A percentile compares a stretch with the other conserved stretches of the same genome.
Evolutionary conservation across 805 yeast species (phyloP).

Genomic region (Yamadazyma akitaensis): DNA sequence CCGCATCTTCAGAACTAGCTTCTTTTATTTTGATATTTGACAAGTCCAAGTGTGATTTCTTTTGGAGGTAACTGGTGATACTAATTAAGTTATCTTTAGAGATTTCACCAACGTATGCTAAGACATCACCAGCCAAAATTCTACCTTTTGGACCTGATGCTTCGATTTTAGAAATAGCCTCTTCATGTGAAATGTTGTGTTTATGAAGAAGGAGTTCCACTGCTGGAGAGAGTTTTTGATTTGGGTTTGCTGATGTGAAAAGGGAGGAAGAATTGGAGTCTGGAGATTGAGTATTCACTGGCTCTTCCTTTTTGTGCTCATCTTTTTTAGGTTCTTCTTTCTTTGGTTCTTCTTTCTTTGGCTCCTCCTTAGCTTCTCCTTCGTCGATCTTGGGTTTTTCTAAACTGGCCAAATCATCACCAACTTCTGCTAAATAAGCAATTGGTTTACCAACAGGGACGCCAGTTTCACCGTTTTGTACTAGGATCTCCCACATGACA

Average conservation of each 20-base stretch:
- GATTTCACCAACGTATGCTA: constrained; percentile 77
- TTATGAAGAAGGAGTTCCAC: constrained; percentile 63
- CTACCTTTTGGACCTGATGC: constrained; percentile 92
- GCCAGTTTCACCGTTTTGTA: constrained; percentile 72
- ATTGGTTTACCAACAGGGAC: constrained; percentile 86
- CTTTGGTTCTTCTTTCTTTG: constrained; percentile 13
- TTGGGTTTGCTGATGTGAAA: constrained; percentile 53
- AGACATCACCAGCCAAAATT: constrained; percentile 84
- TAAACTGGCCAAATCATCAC: constrained; percentile 70
- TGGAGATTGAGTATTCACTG: neutral
- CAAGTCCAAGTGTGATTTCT: constrained; percentile 64
- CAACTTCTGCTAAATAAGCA: constrained; percentile 85
- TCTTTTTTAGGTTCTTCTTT: constrained; percentile 13
- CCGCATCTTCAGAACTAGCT: constrained; percentile 8
- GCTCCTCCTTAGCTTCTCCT: constrained; percentile 11
- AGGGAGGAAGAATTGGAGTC: constrained; percentile 14
- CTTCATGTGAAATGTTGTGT: constrained; percentile 61
- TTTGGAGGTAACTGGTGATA: constrained; percentile 54
- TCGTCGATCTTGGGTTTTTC: constrained; percentile 50
- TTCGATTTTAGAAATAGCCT: constrained; percentile 66
- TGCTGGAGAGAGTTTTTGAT: constrained; percentile 73
- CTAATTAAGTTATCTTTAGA: constrained; percentile 49
- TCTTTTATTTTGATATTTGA: constrained; percentile 46
- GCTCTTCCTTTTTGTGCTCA: constrained; percentile 5
- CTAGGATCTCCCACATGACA: constrained; percentile 68